Evolutionary conservation across 2,329 filamentous ascomycete genomes (phyloP).

Genomic region (Aspergillus tanneri): DNA sequence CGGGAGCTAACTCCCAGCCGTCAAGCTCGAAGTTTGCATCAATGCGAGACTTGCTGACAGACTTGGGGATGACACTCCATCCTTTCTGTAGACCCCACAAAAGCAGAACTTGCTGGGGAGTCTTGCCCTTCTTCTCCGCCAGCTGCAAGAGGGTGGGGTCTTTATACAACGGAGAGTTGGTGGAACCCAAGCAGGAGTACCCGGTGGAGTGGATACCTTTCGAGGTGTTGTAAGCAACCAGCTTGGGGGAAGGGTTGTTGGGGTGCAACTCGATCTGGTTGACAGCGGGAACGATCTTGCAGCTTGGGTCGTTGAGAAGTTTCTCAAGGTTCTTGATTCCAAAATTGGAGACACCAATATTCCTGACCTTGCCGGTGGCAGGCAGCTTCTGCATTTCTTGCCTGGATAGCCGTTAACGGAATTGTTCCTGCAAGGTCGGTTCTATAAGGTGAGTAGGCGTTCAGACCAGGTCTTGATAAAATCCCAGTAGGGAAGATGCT

Average conservation of each 20-base stretch:
- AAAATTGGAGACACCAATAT: conserved; percentile 87
- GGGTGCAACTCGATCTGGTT: conserved; percentile 57
- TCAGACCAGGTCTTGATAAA: conserved; percentile 71
- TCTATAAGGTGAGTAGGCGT: no score
- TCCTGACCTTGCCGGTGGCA: conserved; percentile 62
- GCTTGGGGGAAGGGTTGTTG: conserved; percentile 68
- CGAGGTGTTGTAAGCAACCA: conserved; percentile 52
- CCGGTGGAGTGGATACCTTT: conserved; percentile 57
- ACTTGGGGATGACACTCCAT: conserved; percentile 84
- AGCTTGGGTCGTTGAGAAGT: conserved; percentile 66
- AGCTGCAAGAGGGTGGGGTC: conserved; percentile 53
- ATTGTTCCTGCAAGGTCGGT: conserved; percentile 18
- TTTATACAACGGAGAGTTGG: conserved; percentile 55
- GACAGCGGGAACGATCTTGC: conserved; percentile 51
- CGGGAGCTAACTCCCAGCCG: conserved; percentile 69
- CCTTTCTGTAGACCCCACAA: conserved; percentile 79
- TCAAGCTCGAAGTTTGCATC: conserved; percentile 73
- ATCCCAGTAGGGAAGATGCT: conserved; percentile 74
- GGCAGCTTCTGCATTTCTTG: conserved; percentile 48
- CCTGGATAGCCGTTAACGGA: conserved; percentile 64
- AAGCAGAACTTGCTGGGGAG: conserved; percentile 54
- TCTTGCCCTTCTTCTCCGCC: conserved; percentile 57
- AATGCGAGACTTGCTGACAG: conserved; percentile 70
- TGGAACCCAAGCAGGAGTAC: conserved; percentile 58
- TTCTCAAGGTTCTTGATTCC: conserved; percentile 76